Conservation (phyloP, 495 filamentous ascomycete genomes). For the Podospora didyma region DNA sequence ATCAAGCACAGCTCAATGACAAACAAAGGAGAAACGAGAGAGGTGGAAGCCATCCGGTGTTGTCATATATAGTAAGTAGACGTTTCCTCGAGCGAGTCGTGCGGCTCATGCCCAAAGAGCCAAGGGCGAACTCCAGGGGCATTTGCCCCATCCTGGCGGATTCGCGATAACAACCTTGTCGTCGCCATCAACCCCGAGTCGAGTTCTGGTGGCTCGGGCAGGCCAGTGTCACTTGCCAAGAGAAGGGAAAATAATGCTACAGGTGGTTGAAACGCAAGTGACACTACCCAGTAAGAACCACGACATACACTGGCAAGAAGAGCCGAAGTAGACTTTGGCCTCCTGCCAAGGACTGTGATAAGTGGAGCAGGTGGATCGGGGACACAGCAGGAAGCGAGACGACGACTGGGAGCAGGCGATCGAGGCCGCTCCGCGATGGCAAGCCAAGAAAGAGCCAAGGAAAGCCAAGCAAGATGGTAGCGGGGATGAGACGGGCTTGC, state of each 20-base stretch:
- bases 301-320: neutral
- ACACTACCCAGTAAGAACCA: slow-evolving; percentile 15
- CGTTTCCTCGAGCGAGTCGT: neutral
- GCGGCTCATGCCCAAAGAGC: neutral
- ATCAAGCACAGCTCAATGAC: slow-evolving; percentile 33
- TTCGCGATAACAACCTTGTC: too few relatives aligned
- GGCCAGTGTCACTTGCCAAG: slow-evolving; percentile 13
- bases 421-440: neutral
- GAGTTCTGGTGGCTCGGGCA: too few relatives aligned
- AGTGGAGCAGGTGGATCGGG: neutral
- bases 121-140: neutral
- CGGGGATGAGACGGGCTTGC: slow-evolving; percentile 3
- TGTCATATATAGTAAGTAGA: slow-evolving; percentile 32
- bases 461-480: neutral
- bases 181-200: neutral
- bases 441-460: slow-evolving; percentile 4
- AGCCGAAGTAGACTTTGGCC: neutral
- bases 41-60: slow-evolving; percentile 6
- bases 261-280: slow-evolving; percentile 27
- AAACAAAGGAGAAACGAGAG: slow-evolving; percentile 18
- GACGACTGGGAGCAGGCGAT: neutral
- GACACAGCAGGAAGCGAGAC: neutral
- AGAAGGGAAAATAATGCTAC: slow-evolving; percentile 16
- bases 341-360: neutral
- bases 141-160: too few relatives aligned